Evolutionary conservation across 352 stramenopile genomes (phyloP), one percentile per base, ranked within the genome.

Genomic region (Phytopythium delawarense): DNA sequence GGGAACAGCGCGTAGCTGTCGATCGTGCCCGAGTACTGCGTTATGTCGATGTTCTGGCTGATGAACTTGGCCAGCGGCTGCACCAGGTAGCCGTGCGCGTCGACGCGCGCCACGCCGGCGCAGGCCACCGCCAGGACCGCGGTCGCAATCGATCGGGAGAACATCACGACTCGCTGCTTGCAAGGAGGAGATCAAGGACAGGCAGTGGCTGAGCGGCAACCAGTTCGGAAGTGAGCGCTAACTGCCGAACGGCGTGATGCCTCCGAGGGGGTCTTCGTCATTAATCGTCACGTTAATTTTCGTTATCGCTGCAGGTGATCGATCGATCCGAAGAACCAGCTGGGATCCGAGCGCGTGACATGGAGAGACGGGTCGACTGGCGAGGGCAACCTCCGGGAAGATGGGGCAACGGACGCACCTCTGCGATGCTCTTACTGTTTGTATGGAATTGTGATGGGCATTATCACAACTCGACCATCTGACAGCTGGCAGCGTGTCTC

Each of bases 11-110:
- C 67, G 28, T 77, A 44, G 61, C 68, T 72, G 59, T 75, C 63
- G 49, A 81, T 84, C 56, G 72, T 81, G 25, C 67, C 63, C 16
- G 64, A 69, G 58, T 71, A 84, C 56, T 70, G 66, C 52, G 75
- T 79, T 59, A 76, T 77, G 53, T 81, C 70, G 12, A 80, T 61
- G 52, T 64, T 68, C 1, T 42, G 25, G 49, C 62, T 66, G 59
- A 77, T 75, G 28, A 73, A 80, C 66, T 71, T 71, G 39, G 70
- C 73, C 48, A 68, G 42, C 16, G 75, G 75, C 32, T 77, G 67
- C 44, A 70, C 54, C n/a, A 84, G 44, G 57, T 70, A 78, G 23
- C 73, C 75, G 52, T 81, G 73, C 2, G 37, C 68, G 44, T 64
- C 48, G 12, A 74, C 71, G 49, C 65, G 60, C 13, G 61, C 62